phyloP scores from a whole-genome alignment of 148 eudicot species.

The Cornus suecica region DNA sequence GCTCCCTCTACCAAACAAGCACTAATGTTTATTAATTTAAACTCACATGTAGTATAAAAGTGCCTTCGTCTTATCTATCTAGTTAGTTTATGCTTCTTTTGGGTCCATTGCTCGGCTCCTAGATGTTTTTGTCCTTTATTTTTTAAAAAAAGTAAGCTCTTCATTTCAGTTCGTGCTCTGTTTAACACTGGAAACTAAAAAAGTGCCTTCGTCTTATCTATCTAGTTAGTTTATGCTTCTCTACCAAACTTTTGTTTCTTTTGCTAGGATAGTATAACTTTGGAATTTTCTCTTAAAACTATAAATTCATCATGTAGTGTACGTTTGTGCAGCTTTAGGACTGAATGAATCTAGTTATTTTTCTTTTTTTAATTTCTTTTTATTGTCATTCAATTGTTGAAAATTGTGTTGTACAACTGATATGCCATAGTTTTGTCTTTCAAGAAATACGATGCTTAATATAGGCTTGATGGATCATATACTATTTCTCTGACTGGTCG shows the following conservation, averaged over 20 bases:
- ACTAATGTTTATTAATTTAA: too few species aligned
- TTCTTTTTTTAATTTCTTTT: too few species aligned
- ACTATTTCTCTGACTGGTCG: too few species aligned
- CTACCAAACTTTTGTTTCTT: conserved; percentile 1
- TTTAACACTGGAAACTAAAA: conserved; percentile 19
- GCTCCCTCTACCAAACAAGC: too few species aligned
- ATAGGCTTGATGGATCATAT: conserved; percentile 4
- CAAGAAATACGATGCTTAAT: neutral
- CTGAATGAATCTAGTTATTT: neutral
- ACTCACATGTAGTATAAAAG: neutral
- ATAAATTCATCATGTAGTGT: neutral
- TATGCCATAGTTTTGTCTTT: neutral
- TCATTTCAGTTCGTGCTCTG: conserved; percentile 3
- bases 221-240: neutral
- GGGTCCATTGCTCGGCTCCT: neutral
- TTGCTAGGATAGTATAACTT: conserved; percentile 5
- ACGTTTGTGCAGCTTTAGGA: too few species aligned
- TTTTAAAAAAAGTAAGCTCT: neutral
- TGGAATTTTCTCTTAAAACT: neutral
- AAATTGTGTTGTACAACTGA: neutral
- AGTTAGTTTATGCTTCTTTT: neutral
- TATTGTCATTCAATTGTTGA: neutral
- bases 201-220: conserved; percentile 40
- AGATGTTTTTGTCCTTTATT: neutral
- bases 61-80: neutral